Percentiles rank a stretch among this genome's conserved stretches.
phyloP scores from a whole-genome alignment of 306 rosid genomes.

The Phaseolus lunatus region DNA sequence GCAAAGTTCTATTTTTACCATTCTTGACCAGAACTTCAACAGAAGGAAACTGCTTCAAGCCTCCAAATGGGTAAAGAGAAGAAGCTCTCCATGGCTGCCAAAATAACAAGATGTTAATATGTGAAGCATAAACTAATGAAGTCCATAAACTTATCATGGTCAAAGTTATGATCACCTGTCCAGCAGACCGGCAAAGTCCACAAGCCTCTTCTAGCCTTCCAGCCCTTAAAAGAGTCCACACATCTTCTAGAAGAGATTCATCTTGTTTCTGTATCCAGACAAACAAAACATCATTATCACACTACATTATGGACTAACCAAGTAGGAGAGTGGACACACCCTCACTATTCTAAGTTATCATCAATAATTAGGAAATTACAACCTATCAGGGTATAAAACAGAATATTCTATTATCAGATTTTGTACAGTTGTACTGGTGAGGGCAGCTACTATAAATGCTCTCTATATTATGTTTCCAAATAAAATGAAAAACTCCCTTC shows the following conservation, averaged over 20 bases:
- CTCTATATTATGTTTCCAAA: too few relatives aligned
- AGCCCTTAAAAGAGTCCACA: constrained; percentile 95
- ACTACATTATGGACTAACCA: constrained; percentile 19
- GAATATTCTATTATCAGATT: too few relatives aligned
- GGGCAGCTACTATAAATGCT: too few relatives aligned
- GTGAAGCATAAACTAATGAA: constrained; percentile 40
- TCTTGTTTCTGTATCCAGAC: constrained; percentile 81
- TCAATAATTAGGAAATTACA: constrained; percentile 26
- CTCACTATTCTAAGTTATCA: constrained; percentile 33
- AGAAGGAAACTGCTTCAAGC: constrained; percentile 81
- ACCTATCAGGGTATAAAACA: background rate
- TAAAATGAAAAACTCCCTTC: too few relatives aligned
- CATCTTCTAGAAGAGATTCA: constrained; percentile 95
- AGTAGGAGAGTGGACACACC: constrained; percentile 1
- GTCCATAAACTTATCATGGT: constrained; percentile 32
- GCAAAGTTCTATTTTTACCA: constrained; percentile 87
- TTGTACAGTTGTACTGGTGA: too few relatives aligned
- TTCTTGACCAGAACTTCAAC: constrained; percentile 78
- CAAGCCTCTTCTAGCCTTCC: constrained; percentile 97
- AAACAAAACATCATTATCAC: constrained; percentile 24
- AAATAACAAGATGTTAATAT: constrained; percentile 44
- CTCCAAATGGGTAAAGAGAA: constrained; percentile 85
- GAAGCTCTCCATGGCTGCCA: constrained; percentile 98
- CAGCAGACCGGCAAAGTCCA: constrained; percentile 90
- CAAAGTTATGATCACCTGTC: constrained; percentile 71